Evolutionary conservation across 768 basidiomycete species (phyloP).

Genomic region (Xerocomus spinulosus): DNA sequence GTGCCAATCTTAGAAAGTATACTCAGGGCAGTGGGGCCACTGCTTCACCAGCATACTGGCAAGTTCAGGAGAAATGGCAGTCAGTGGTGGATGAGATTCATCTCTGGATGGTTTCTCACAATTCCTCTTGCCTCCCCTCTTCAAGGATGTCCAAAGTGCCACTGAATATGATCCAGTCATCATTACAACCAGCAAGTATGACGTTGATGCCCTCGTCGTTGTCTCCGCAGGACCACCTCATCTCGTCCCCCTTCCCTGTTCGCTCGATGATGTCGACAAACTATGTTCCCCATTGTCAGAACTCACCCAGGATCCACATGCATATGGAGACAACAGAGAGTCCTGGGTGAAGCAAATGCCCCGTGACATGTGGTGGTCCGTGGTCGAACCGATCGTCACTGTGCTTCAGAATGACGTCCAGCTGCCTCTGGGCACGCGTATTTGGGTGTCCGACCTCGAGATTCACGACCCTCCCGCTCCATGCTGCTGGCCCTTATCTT

Average conservation of each 20-base stretch:
- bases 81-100: background rate
- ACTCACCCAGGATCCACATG: background rate
- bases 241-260: background rate
- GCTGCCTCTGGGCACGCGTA: too few species aligned
- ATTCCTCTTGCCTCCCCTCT: background rate
- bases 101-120: background rate
- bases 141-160: background rate
- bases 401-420: too few species aligned
- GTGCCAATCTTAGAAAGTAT: background rate
- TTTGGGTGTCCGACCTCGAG: too few species aligned
- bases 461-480: too few species aligned
- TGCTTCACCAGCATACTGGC: background rate
- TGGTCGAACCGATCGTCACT: too few species aligned
- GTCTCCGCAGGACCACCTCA: background rate
- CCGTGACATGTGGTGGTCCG: too few species aligned
- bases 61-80: background rate
- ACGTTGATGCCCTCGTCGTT: background rate
- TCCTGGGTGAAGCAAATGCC: too few species aligned
- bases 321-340: too few species aligned
- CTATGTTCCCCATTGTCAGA: background rate
- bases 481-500: too few species aligned
- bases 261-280: background rate
- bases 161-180: background rate
- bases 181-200: background rate
- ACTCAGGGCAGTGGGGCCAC: background rate